Evolutionary conservation across 352 stramenopile genomes (phyloP).

Genomic region (Elongisporangium undulatum): DNA sequence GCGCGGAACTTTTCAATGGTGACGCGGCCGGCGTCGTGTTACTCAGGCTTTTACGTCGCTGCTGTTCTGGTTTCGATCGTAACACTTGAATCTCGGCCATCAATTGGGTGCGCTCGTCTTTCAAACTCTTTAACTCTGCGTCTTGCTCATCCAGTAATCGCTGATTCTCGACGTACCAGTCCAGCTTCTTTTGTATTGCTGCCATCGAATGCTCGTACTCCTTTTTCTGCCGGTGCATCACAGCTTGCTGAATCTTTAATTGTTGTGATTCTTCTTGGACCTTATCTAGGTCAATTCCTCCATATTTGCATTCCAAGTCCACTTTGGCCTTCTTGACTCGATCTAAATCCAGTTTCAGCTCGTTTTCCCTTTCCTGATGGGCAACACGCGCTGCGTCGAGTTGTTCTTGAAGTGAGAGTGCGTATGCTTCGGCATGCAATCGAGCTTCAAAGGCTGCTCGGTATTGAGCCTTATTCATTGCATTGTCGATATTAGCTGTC

Average conservation of each 20-base stretch:
- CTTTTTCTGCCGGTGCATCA: slow-evolving; percentile 38
- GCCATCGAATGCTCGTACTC: slow-evolving; percentile 41
- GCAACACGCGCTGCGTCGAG: slow-evolving; percentile 23
- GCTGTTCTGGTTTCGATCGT: neutral
- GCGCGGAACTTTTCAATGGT: neutral
- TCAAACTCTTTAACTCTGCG: slow-evolving; percentile 40
- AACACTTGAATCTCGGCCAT: slow-evolving; percentile 9
- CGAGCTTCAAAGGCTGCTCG: slow-evolving; percentile 55
- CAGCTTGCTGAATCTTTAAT: slow-evolving; percentile 31
- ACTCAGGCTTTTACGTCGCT: slow-evolving; percentile 2
- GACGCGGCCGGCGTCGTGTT: neutral
- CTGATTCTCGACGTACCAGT: slow-evolving; percentile 86
- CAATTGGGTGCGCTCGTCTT: slow-evolving; percentile 8
- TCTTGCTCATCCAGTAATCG: slow-evolving; percentile 76
- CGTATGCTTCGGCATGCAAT: slow-evolving; percentile 50
- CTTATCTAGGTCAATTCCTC: slow-evolving; percentile 61
- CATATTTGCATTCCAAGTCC: slow-evolving; percentile 73
- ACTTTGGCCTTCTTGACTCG: slow-evolving; percentile 78
- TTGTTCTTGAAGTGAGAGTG: slow-evolving; percentile 55
- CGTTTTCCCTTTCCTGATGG: slow-evolving; percentile 53
- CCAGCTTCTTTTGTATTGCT: slow-evolving; percentile 73
- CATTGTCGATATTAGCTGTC: neutral
- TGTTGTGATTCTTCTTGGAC: slow-evolving; percentile 53
- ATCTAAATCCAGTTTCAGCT: slow-evolving; percentile 68
- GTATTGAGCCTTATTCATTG: slow-evolving; percentile 37